Evolutionary conservation across 306 rosid genomes (phyloP), one percentile per base, ranked within the genome.

Genomic region (Casuarina cunninghamiana): DNA sequence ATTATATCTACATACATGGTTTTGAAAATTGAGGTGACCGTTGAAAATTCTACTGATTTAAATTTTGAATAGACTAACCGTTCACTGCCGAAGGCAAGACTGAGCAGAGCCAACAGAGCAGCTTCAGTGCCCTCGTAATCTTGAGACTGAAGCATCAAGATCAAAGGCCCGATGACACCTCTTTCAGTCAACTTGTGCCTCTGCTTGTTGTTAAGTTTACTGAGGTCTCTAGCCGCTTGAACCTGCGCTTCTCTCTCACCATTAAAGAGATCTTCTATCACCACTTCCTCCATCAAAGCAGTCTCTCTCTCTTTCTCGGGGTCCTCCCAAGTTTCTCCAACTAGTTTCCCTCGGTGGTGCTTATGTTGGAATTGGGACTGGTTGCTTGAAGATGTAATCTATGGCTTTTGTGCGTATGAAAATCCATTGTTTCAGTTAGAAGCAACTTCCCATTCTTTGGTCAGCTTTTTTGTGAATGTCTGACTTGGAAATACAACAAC

Each of bases 391-490:
- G 90, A 90, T 81, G 83, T 76, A 87, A 80, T 71, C 66, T 85
- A 84, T 80, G 69, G 89, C 85, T 88, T 88, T 89, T 82, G 83
- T 51, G 84, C 84, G 80, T 73, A 77, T 84, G 78, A 77, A 82
- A 91, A 90, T 90, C 88, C 97, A 62, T 93, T 93, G 92, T 93
- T 93, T 93, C 91, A 90, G 79, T 81, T 26, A 73, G 85, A 93
- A 93, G 97, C 96, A 90, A 93, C 94, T 78, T 48, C 79, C 69
- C 78, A 84, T 90, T 90, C 84, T 84, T 89, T 77, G 60, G 83
- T 78, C 80, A 82, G 75, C 89, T 80, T 88, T 77, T 81, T 77
- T 44, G 80, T 70, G 71, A 73, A 42, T 62, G 72, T 86, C 75
- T 74, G 65, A 80, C 68, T 53, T 69, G 80, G 83, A 75, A 81